Evolutionary conservation across 2,329 filamentous ascomycete species (phyloP).

Genomic region (Penicillium sp.): DNA sequence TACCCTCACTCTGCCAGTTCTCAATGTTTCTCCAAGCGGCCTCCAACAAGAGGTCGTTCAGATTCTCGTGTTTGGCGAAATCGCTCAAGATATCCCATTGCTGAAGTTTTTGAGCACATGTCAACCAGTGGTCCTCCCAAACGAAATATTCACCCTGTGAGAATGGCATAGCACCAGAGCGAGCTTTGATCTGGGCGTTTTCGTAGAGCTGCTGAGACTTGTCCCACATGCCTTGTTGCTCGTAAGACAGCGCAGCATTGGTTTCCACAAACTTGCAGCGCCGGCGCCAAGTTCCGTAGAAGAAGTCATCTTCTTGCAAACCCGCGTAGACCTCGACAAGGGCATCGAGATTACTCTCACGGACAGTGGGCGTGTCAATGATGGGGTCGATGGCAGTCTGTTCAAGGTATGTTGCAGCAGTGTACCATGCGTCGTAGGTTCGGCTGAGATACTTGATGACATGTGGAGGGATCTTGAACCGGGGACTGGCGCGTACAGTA

Average conservation of each 20-base stretch:
- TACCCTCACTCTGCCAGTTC: slow-evolving; percentile 85
- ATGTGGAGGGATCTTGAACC: slow-evolving; percentile 91
- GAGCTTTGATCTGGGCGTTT: slow-evolving; percentile 92
- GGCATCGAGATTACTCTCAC: slow-evolving; percentile 94
- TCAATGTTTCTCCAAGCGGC: slow-evolving; percentile 95
- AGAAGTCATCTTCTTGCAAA: slow-evolving; percentile 92
- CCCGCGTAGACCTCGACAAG: slow-evolving; percentile 90
- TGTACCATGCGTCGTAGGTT: slow-evolving; percentile 97
- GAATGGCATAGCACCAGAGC: slow-evolving; percentile 93
- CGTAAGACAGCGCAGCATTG: slow-evolving; percentile 93
- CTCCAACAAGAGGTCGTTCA: slow-evolving; percentile 93
- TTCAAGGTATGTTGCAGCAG: slow-evolving; percentile 86
- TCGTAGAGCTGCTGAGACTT: slow-evolving; percentile 98
- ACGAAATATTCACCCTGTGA: slow-evolving; percentile 97
- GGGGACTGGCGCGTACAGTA: slow-evolving; percentile 77
- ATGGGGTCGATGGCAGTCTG: slow-evolving; percentile 82
- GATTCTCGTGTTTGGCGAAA: slow-evolving; percentile 98
- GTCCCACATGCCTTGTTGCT: slow-evolving; percentile 99
- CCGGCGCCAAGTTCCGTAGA: slow-evolving; percentile 95
- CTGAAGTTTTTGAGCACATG: slow-evolving; percentile 96
- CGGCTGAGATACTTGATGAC: slow-evolving; percentile 93
- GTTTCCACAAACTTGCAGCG: slow-evolving; percentile 97
- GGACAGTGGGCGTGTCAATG: slow-evolving; percentile 77
- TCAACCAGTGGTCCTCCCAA: slow-evolving; percentile 99
- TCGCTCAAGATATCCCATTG: slow-evolving; percentile 98